Base-by-base conservation (phyloP, 345 rosid species). In the Rhodamnia rubescens region DNA sequence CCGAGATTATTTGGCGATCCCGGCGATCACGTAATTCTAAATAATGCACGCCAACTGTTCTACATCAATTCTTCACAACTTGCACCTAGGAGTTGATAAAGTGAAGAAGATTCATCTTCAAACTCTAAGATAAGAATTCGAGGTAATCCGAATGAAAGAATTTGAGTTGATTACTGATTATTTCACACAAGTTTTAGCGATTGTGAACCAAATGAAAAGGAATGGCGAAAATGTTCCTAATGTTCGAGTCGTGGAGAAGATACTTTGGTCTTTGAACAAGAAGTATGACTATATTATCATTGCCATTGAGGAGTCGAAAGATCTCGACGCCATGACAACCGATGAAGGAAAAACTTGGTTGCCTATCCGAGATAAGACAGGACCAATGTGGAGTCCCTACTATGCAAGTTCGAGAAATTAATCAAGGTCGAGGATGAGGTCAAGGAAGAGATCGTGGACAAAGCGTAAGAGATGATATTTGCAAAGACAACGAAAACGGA, bases 221-320 rank as follows among this genome's bases (percentile, higher is more conserved):
- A 24, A 83, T 47, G 83, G 85, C 8, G 59, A 86, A 51, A 47
- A 21, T 6, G 11, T 84, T 5, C 11, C 64, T 4, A 88, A 86
- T 84, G 74, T 55, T 53, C 47, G 36, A 1, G 61, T 80, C 1
- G 42, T 83, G 4, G 83, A 81, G 81, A 87, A 89, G 24, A 64
- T 87, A 15, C 32, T 89, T 27, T 36, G 83, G 1, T 83, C 83
- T 7, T 64, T 85, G 11, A 18, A n/a, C n/a, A 18, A 54, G 50
- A 85, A 56, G 27, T 89, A 57, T n/a, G 85, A 85, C 15, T 51
- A 54, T 56, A 56, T 88, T 8, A 82, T 82, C 1, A 50, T 61
- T 15, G 83, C 85, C 1, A 86, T 86, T 54, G 83, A 87, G 44
- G 87, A 89, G 26, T 82, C 82, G 14, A 86, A 83, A 74, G 86